Base-by-base conservation (phyloP, 768 basidiomycete species). In the Lactarius deliciosus region DNA sequence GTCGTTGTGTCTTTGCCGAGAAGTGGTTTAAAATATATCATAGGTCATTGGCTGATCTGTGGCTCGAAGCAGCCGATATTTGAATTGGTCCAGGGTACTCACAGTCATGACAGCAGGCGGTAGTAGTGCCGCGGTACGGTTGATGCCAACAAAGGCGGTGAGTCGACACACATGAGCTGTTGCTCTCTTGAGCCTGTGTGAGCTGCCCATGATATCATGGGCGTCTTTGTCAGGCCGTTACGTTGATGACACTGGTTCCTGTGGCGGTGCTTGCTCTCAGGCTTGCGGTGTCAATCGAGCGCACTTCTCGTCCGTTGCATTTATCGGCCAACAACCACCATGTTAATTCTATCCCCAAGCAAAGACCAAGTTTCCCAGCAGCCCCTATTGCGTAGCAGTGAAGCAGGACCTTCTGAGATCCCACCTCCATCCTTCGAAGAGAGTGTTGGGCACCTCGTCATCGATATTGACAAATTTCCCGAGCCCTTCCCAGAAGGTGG, bases 401-500 rank as follows among this genome's bases (percentile, higher is more conserved):
- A 60, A 34, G 55, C 65, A 41, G 64, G 69, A 45, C 30, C 65
- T 3, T 71, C 70, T 2, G 58, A 7, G 6, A 13, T 55, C 32
- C 53, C 61, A 7, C 70, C 70, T 8, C 70, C 70, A 2, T 43
- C 70, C 22, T 71, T 75, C 18, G 69, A 75, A 61, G 65, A 70
- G 25, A 68, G 74, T 40, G 55, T 65, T 15, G 60, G 59, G 32
- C 69, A 72, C 7, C 50, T 71, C 11, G 54, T 76, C 38, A 61
- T 74, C 43, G 68, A 75, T 22, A 70, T 79, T 50, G 64, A 72
- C 30, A 66, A 73, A 11, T 69, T 72, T 16, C 72, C 71, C 54
- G 66, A 69, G 10, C 64, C 66, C 53, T 71, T 72, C 40, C 71
- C 74, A 11, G 72, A 69, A 20, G 78, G 75, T 22, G 79, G 79